Conservation (phyloP, 257 asterid species). For the Solanum arcanum region DNA sequence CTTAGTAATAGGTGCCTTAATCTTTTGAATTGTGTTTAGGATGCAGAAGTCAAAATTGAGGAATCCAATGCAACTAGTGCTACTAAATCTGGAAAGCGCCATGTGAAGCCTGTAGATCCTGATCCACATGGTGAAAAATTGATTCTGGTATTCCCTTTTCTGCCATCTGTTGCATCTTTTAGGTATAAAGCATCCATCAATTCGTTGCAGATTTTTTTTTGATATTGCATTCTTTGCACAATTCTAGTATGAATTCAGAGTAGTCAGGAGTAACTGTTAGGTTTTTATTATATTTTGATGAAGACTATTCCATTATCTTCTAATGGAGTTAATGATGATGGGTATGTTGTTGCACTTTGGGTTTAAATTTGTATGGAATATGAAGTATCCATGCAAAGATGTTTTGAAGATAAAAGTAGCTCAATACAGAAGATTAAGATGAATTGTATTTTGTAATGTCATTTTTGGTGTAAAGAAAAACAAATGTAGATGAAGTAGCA, state of each 20-base stretch:
- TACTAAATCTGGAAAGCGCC: slow-evolving; percentile 80
- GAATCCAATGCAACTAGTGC: slow-evolving; percentile 54
- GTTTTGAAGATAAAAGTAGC: background rate
- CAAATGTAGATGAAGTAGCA: background rate
- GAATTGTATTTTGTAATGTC: background rate
- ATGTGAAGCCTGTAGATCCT: slow-evolving; percentile 69
- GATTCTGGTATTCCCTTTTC: slow-evolving; percentile 44
- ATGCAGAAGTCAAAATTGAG: slow-evolving; percentile 74
- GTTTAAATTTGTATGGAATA: background rate
- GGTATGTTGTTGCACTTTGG: background rate
- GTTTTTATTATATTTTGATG: background rate
- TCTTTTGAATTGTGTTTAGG: slow-evolving; percentile 32
- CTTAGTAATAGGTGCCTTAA: background rate
- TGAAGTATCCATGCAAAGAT: background rate
- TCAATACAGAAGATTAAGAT: background rate
- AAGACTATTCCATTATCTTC: background rate
- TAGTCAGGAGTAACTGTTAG: background rate
- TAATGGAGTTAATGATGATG: background rate
- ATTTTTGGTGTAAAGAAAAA: background rate
- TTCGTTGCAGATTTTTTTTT: background rate
- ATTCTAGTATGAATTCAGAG: background rate
- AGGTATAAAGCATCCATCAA: background rate
- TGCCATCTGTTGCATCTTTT: background rate
- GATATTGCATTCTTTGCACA: background rate
- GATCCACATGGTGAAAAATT: slow-evolving; percentile 94